These are phyloP conservation scores for Ceratocystis ficicola DNA, from an alignment of 2,329 filamentous ascomycete species.

Conservation along the genomic window DNA sequence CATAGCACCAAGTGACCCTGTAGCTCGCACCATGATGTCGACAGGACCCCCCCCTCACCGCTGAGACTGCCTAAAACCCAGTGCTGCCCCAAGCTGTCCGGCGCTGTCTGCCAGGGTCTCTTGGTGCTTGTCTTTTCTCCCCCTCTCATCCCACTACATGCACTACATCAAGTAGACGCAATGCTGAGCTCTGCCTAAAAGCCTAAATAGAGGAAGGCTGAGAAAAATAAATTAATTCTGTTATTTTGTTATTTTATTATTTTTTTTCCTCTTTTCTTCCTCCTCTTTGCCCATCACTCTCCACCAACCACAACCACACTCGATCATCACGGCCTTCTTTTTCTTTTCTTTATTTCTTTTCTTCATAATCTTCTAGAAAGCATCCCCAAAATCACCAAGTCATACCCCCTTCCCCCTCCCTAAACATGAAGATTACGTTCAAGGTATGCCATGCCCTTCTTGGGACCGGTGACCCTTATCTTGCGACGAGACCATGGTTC, in stretches of 20 bases:
- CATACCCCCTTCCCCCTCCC: not conserved
- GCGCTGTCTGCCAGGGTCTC: too few relatives aligned
- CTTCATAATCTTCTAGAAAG: not conserved
- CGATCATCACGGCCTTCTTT: not conserved
- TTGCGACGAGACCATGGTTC: too few relatives aligned
- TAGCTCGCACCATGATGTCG: not conserved
- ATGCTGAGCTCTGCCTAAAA: constrained; percentile 4
- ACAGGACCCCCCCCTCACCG: not conserved
- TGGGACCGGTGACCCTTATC: too few relatives aligned
- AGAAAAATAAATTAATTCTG: not conserved
- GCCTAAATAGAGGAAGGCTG: not conserved
- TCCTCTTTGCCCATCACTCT: not conserved
- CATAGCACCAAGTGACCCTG: too few relatives aligned
- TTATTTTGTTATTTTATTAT: not conserved
- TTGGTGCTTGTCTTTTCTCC: not conserved
- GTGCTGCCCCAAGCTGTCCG: too few relatives aligned
- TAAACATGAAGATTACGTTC: constrained; percentile 57
- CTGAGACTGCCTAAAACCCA: not conserved
- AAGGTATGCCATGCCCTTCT: constrained; percentile 36
- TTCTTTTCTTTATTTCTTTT: constrained; percentile 7
- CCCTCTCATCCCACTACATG: not conserved
- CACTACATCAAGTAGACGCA: not conserved
- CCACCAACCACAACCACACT: too few relatives aligned
- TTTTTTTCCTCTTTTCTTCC: constrained; percentile 1
- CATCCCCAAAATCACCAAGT: too few relatives aligned